Evolutionary conservation across 495 filamentous ascomycete genomes (phyloP).

Genomic region (Daldinia grandis): DNA sequence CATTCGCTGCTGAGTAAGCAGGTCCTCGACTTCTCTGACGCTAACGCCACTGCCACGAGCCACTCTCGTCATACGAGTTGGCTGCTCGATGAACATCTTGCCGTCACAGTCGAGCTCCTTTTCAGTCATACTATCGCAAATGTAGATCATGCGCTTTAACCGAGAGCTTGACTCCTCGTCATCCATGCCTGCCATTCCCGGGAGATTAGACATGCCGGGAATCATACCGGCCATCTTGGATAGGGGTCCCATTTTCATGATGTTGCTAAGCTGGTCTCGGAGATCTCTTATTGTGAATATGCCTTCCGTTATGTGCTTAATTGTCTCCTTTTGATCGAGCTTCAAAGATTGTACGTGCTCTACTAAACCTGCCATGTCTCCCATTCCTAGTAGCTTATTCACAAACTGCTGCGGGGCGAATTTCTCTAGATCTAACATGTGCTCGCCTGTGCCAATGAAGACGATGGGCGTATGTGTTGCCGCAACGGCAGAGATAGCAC

Average conservation of each 20-base stretch:
- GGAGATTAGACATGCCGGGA: slow-evolving; percentile 85
- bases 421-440: slow-evolving; percentile 92
- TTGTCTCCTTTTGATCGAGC: slow-evolving; percentile 96
- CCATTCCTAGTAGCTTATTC: slow-evolving; percentile 93
- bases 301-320: slow-evolving; percentile 97
- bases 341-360: slow-evolving; percentile 98
- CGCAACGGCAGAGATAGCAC: slow-evolving; percentile 97
- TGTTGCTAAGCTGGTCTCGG: slow-evolving; percentile 92
- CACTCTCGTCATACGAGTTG: slow-evolving; percentile 92
- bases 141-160: slow-evolving; percentile 98
- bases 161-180: slow-evolving; percentile 94
- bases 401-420: slow-evolving; percentile 93
- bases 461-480: slow-evolving; percentile 97
- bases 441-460: slow-evolving; percentile 96
- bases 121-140: slow-evolving; percentile 96
- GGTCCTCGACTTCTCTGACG: slow-evolving; percentile 94
- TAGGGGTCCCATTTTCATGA: slow-evolving; percentile 99
- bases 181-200: slow-evolving; percentile 84
- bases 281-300: slow-evolving; percentile 96
- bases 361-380: slow-evolving; percentile 92
- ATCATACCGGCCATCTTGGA: slow-evolving; percentile 99
- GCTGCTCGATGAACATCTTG: slow-evolving; percentile 91
- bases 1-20: slow-evolving; percentile 97
- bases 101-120: slow-evolving; percentile 95
- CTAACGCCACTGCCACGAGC: slow-evolving; percentile 88